Evolutionary conservation across 768 basidiomycete species (phyloP), one percentile per base, ranked within the genome.

Genomic region (Candolleomyces eurysporus): DNA sequence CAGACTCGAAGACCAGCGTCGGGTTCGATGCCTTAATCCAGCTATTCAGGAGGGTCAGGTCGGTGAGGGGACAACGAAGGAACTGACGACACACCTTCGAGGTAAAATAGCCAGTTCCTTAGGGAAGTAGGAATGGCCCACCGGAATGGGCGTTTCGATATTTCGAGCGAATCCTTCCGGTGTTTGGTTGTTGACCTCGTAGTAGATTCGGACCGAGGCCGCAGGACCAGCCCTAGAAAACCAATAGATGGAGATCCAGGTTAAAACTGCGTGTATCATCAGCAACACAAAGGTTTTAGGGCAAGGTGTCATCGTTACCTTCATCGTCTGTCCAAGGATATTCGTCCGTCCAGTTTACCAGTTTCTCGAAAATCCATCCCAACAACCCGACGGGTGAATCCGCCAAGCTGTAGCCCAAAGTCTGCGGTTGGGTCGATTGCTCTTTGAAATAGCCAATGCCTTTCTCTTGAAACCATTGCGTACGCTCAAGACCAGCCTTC

Each of bases 271-370:
- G 16, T 10, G n/a, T 11, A 36, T 14, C 16, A 10, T 31, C 9
- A 10, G 21, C 11, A 22, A n/a, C 0, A 5, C 21, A 17, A 26
- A n/a, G 11, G 11, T 36, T 11, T 43, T 56, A 42, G n/a, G 31
- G 48, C 26, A 19, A 22, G 10, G 19, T 19, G 3, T 36, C 9
- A 61, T 32, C 16, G 50, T 1, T n/a, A 78, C 84, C 73, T 71
- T 85, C 84, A 22, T 85, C 85, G 51, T 85, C 82, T 11, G 75
- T 73, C 84, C 84, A 86, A 0, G 77, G 76, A 67, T 86, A 85
- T 0, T 67, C 62, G 61, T 85, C 84, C 0, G 79, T 77, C 79
- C 79, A 81, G 32, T 69, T 67, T 36, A 76, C 69, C 14, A 83
- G 61, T 51, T 83, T 82, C 61, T 83, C 81, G 61, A 80, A 83